Evolutionary conservation across 1,284 basidiomycete species (phyloP).

Genomic region (Xerocomus minutiporus): DNA sequence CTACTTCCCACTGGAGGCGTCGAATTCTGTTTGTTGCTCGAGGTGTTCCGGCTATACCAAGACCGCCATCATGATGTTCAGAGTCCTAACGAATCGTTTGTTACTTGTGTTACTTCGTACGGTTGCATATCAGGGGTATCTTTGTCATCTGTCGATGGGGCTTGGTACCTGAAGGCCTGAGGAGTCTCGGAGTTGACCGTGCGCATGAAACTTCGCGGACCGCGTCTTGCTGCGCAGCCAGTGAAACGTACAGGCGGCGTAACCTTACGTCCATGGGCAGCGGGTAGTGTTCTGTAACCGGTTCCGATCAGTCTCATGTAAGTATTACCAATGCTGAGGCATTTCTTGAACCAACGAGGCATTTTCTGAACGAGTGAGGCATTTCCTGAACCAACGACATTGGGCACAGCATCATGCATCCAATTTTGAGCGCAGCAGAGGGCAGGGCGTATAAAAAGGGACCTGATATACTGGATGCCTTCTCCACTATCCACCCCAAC

Average conservation of each 20-base stretch:
- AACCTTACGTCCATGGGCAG: no score
- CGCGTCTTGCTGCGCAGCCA: no score
- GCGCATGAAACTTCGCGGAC: no score
- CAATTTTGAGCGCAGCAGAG: not conserved
- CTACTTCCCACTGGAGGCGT: conserved; percentile 10
- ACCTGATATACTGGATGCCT: not conserved
- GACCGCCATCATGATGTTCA: no score
- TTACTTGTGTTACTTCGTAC: no score
- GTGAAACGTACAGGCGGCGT: no score
- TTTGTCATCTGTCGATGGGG: no score
- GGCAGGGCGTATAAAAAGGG: not conserved
- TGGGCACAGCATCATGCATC: not conserved
- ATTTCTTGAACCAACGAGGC: not conserved
- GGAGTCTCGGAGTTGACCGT: no score
- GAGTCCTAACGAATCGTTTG: no score
- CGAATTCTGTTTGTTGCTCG: conserved; percentile 7
- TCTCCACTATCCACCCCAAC: not conserved
- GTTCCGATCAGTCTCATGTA: not conserved
- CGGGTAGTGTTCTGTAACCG: no score
- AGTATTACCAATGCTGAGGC: not conserved
- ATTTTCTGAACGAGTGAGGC: not conserved
- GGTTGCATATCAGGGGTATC: no score
- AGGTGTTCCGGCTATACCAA: not conserved
- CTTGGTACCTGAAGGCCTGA: not conserved
- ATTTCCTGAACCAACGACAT: not conserved